Conservation (phyloP, 1,284 basidiomycete species). For the Leccinum fuscescens region DNA sequence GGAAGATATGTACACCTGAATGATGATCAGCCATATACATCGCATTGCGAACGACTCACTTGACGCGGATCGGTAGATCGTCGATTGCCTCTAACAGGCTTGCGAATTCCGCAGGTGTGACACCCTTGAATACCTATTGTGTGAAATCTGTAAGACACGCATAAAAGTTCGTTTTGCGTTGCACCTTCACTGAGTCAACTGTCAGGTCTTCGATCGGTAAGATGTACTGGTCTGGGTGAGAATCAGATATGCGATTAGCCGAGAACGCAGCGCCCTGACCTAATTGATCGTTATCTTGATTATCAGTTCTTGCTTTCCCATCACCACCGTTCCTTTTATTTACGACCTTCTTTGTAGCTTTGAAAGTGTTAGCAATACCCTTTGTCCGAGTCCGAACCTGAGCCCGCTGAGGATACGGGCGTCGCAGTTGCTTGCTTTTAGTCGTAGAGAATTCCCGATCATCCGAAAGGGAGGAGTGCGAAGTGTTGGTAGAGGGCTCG, state of each 20-base stretch:
- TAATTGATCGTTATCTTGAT: too few relatives aligned
- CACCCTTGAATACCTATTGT: neutral
- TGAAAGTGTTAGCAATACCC: too few relatives aligned
- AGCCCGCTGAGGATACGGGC: too few relatives aligned
- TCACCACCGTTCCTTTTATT: too few relatives aligned
- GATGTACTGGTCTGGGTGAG: neutral
- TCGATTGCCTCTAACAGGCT: neutral
- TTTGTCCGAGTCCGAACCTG: too few relatives aligned
- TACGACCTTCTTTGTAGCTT: too few relatives aligned
- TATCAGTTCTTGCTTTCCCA: too few relatives aligned
- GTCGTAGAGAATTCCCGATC: neutral
- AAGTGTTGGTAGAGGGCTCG: neutral
- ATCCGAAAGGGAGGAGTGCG: neutral
- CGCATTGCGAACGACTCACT: neutral
- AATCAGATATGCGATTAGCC: too few relatives aligned
- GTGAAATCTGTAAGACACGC: neutral
- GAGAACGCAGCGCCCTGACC: too few relatives aligned
- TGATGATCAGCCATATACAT: neutral
- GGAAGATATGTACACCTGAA: neutral
- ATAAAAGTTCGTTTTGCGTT: neutral
- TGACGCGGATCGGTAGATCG: neutral
- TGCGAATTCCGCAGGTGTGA: neutral
- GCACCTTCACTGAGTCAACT: neutral
- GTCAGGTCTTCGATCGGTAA: neutral
- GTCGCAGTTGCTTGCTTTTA: too few relatives aligned